phyloP scores from a whole-genome alignment of 2,329 filamentous ascomycete species.

The Dactylellina cionopaga region DNA sequence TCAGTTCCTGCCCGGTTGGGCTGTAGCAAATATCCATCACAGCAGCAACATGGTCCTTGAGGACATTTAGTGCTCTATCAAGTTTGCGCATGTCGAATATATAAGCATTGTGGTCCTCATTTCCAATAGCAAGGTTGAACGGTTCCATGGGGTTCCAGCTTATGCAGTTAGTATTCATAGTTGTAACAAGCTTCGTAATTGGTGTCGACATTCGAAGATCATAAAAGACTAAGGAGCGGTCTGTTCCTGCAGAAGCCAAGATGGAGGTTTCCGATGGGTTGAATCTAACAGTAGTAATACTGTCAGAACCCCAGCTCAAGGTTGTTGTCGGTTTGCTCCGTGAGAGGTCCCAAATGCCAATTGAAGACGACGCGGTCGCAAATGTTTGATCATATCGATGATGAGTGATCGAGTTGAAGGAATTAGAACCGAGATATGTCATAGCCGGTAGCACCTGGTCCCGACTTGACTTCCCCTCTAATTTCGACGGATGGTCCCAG shows the following conservation, averaged over 20 bases:
- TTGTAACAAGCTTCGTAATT: constrained; percentile 81
- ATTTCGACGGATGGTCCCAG: constrained; percentile 71
- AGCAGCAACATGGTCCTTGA: constrained; percentile 88
- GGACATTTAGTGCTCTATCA: constrained; percentile 84
- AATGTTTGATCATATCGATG: constrained; percentile 83
- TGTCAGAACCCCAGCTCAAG: constrained; percentile 67
- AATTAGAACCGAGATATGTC: constrained; percentile 83
- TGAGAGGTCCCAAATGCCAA: constrained; percentile 89
- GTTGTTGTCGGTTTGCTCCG: constrained; percentile 85
- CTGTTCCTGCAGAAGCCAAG: constrained; percentile 82
- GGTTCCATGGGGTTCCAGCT: constrained; percentile 97
- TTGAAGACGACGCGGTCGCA: constrained; percentile 77
- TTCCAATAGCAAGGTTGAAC: constrained; percentile 92
- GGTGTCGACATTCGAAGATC: constrained; percentile 88
- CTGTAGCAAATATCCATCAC: constrained; percentile 98
- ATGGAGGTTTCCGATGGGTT: constrained; percentile 95
- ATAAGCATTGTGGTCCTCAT: constrained; percentile 92
- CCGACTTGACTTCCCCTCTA: constrained; percentile 23
- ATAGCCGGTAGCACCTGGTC: constrained; percentile 70
- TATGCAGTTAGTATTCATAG: constrained; percentile 82
- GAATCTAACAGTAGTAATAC: constrained; percentile 86
- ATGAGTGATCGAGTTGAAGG: constrained; percentile 84
- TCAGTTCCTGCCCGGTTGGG: constrained; percentile 91
- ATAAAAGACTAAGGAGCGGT: constrained; percentile 88
- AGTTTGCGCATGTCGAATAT: constrained; percentile 96